These are phyloP conservation scores for Platanthera guangdongensis DNA, from an alignment of 106 monocot genomes.

Conservation along the genomic window DNA sequence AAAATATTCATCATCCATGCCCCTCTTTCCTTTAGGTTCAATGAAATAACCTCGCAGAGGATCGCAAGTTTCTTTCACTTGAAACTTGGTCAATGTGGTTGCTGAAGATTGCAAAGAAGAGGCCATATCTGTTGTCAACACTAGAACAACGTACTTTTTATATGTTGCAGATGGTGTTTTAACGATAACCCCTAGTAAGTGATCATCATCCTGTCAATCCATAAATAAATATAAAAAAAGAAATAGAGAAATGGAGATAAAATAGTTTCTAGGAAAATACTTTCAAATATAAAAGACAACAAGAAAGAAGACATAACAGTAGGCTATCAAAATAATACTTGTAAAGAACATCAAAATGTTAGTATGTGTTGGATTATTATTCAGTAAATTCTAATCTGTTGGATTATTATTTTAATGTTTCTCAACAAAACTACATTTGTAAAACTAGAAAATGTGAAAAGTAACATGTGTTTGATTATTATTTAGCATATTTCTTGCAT, in stretches of 20 bases:
- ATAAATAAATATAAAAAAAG: conserved; percentile 17
- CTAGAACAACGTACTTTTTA: conserved; percentile 76
- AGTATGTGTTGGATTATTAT: too few species aligned
- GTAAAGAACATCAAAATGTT: too few species aligned
- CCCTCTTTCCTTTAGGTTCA: conserved; percentile 81
- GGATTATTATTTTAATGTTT: too few species aligned
- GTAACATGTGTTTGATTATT: too few species aligned
- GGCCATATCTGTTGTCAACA: conserved; percentile 50
- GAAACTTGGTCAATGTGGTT: conserved; percentile 17
- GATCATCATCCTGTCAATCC: conserved; percentile 69
- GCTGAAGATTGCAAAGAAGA: conserved; percentile 32
- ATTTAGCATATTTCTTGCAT: too few species aligned
- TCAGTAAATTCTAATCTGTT: too few species aligned
- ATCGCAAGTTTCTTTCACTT: conserved; percentile 30
- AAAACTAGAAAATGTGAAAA: too few species aligned
- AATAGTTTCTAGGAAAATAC: neutral
- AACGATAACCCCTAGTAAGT: conserved; percentile 72
- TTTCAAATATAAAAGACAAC: neutral
- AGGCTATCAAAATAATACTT: neutral
- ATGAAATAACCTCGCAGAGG: conserved; percentile 59
- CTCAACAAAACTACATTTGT: too few species aligned
- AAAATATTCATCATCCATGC: conserved; percentile 65
- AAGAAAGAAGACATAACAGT: neutral
- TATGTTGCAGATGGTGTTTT: conserved; percentile 53
- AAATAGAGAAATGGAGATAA: neutral